Base-by-base conservation (phyloP, 1,284 basidiomycete species). In the Moesziomyces parantarcticus region DNA sequence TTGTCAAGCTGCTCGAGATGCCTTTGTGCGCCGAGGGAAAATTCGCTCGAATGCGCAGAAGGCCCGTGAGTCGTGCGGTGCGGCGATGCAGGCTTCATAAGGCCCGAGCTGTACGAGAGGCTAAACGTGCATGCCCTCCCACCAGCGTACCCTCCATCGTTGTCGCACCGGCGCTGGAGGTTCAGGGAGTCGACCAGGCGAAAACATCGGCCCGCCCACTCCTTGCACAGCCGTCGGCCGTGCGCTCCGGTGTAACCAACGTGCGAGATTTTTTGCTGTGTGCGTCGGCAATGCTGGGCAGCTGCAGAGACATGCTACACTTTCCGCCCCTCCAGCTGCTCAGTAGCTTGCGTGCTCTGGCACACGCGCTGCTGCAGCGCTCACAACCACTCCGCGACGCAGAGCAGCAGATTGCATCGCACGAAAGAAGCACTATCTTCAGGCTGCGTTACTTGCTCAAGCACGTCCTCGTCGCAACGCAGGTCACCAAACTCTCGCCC, bases 1-100 rank as follows among this genome's bases (percentile, higher is more conserved):
- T 50, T 14, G 40, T 25, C 29, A 57, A 36, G 47, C 13, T 50
- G 11, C 41, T 54, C 20, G 44, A 54, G 36, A 18, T 25, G 22
- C 36, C 21, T 16, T 43, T 39, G 14, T 5, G 16, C 18, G 3
- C 36, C 5, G 36, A 6, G 16, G 16, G 16, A 18, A 16, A 39
- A 18, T 18, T 16, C 5, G 36, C 18, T 39, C 14, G 2, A 3
- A 13, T 8, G 18, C 36, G 36, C 18, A 16, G 16, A 14, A n/a
- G 16, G 16, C 16, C 36, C 36, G 16, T 39, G 36, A 39, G 3
- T 16, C 18, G 36, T 39, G 36, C 21, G 7, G 5, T 16, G 20
- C 29, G 41, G 9, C 29, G 7, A 20, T 4, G 14, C 29, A 36
- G 14, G 25, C 26, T 43, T 16, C 36, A 14, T 16, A 39, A 18